Evolutionary conservation across 345 rosid genomes (phyloP), one percentile per base, ranked within the genome.

Genomic region (Eucalyptus lansdowneana): DNA sequence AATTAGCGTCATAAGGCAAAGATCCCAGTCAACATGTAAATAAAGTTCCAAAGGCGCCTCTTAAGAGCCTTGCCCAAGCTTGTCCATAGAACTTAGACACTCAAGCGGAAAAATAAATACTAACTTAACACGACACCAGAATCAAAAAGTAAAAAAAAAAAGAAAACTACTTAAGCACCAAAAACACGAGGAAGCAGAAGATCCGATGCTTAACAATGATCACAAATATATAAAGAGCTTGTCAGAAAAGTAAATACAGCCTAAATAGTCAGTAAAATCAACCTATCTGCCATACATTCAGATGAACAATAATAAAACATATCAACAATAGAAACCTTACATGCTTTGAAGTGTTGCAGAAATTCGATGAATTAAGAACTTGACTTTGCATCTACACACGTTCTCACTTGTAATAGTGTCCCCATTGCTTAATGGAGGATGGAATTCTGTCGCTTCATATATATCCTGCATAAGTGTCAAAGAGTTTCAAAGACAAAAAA

Each of bases 361-460:
- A 91, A 95, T 89, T 87, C 90, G 94, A 89, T 42, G 90, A 80
- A 96, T 90, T 86, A 91, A 90, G 93, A 96, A 93, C 88, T 92
- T 93, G 87, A 96, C 89, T 89, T 92, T 94, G 91, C 95, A 93
- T 62, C 92, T 94, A 90, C 93, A 92, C 90, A 93, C 90, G 89
- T 92, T 94, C 85, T 91, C 94, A 92, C 91, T 91, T 85, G 92
- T 89, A 91, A 91, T 94, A 87, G 86, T 88, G 91, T 91, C 93
- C 86, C 87, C 91, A 87, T 91, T 90, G 85, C 94, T 92, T 86
- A 91, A 89, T 58, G 86, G 91, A 90, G 96, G 98, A 90, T 95
- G 92, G 91, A 97, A 97, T 89, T 95, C 91, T 86, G 99, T 96
- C 31, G 97, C 99, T 92, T 97, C 97, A 89, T 96, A 96, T 89